Conservation (phyloP, 2,329 filamentous ascomycete genomes). For the Zymoseptoria pseudotritici region DNA sequence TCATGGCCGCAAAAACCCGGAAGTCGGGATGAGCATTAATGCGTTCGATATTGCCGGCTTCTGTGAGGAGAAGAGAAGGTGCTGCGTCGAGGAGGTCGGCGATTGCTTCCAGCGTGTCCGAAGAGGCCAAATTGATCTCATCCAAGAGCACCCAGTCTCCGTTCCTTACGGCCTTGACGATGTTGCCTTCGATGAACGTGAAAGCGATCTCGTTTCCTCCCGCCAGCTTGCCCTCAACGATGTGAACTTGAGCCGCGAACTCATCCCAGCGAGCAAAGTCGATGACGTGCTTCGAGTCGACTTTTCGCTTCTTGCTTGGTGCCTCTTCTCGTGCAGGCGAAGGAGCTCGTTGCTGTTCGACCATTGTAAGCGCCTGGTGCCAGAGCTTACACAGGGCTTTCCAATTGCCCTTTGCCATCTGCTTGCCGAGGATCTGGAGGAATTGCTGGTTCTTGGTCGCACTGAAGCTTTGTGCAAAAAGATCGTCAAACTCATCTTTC, state of each 20-base stretch:
- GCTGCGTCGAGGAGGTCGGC: constrained; percentile 73
- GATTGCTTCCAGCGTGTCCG: constrained; percentile 90
- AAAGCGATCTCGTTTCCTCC: constrained; percentile 77
- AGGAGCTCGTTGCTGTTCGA: constrained; percentile 49
- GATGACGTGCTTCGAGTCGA: constrained; percentile 45
- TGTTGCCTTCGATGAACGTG: constrained; percentile 90
- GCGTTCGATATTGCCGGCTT: constrained; percentile 87
- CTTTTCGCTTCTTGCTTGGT: constrained; percentile 63
- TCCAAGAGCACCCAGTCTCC: constrained; percentile 96
- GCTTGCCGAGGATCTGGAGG: constrained; percentile 70
- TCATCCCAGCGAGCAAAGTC: constrained; percentile 63
- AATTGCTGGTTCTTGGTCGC: constrained; percentile 82
- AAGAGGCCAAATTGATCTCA: constrained; percentile 92
- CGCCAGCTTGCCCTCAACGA: constrained; percentile 71
- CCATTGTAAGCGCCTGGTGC: constrained; percentile 84
- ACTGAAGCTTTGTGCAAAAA: constrained; percentile 84
- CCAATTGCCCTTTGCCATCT: constrained; percentile 78
- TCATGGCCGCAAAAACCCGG: constrained; percentile 97
- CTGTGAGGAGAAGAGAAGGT: constrained; percentile 81
- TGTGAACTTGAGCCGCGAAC: constrained; percentile 66
- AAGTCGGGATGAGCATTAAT: constrained; percentile 87
- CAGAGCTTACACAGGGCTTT: constrained; percentile 75
- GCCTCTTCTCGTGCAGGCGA: constrained; percentile 50
- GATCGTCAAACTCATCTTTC: constrained; percentile 86
- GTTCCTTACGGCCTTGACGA: constrained; percentile 91